Evolutionary conservation across 164 flowering plant genomes (phyloP).

Genomic region (Aristolochia californica): DNA sequence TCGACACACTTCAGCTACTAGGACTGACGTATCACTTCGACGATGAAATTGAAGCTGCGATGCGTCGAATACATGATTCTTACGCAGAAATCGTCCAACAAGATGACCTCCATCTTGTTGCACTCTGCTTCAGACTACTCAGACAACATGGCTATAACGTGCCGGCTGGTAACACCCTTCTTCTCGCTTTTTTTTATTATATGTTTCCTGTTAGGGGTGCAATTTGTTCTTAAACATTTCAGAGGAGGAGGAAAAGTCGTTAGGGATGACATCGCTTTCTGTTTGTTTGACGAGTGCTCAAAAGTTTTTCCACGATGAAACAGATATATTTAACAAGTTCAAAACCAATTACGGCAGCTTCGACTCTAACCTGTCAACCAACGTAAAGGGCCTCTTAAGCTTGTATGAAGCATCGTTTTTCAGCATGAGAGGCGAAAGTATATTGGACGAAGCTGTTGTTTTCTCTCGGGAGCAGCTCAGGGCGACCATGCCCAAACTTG

Average conservation of each 20-base stretch:
- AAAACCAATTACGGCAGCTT: constrained; percentile 23
- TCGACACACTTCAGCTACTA: constrained; percentile 7
- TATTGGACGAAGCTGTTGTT: constrained; percentile 33
- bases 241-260: not conserved
- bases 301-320: not conserved
- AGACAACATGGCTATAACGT: constrained; percentile 9
- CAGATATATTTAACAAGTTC: constrained; percentile 29
- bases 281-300: too few species aligned
- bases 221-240: not conserved
- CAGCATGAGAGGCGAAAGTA: constrained; percentile 31
- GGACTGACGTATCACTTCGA: constrained; percentile 10
- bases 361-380: constrained; percentile 3
- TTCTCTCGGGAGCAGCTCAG: constrained; percentile 4
- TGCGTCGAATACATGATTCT: not conserved
- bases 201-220: too few species aligned
- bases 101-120: constrained; percentile 1
- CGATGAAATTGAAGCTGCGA: constrained; percentile 1
- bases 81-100: not conserved
- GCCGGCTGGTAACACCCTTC: constrained; percentile 1
- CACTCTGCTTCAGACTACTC: constrained; percentile 7
- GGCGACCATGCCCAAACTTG: not conserved
- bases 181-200: too few species aligned
- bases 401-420: constrained; percentile 31
- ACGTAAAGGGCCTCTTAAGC: constrained; percentile 18
- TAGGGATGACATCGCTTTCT: not conserved